Percentiles rank a stretch among this genome's conserved stretches.
These are phyloP conservation scores for Suhomyces sp. DNA, from an alignment of 805 yeast species.

Conservation along the genomic window DNA sequence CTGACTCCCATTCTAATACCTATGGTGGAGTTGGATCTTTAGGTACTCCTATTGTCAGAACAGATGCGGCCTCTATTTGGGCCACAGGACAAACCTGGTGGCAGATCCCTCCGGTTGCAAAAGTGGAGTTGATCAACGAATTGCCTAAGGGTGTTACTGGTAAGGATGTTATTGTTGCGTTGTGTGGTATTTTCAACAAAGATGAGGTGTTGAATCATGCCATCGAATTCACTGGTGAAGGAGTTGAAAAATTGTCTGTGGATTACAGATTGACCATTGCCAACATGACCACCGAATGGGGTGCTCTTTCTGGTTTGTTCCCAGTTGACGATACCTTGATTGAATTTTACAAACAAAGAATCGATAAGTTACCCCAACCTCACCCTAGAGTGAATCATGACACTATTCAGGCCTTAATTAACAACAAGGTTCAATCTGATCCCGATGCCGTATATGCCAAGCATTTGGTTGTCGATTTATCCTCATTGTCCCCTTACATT, in stretches of 20 bases:
- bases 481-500: slow-evolving; percentile 79
- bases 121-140: slow-evolving; percentile 79
- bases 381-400: slow-evolving; percentile 80
- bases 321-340: slow-evolving; percentile 86
- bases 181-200: slow-evolving; percentile 89
- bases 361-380: slow-evolving; percentile 60
- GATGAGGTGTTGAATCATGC: slow-evolving; percentile 94
- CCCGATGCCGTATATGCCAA: slow-evolving; percentile 84
- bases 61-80: slow-evolving; percentile 99
- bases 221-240: slow-evolving; percentile 88
- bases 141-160: slow-evolving; percentile 90
- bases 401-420: slow-evolving; percentile 54
- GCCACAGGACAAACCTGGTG: slow-evolving; percentile 99
- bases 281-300: slow-evolving; percentile 99
- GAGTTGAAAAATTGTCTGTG: slow-evolving; percentile 63
- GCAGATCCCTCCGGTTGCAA: slow-evolving; percentile 99
- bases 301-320: slow-evolving; percentile 94
- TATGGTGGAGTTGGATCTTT: slow-evolving; percentile 95
- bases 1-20: slow-evolving; percentile 96
- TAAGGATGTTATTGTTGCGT: slow-evolving; percentile 93
- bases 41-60: slow-evolving; percentile 97
- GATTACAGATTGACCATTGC: slow-evolving; percentile 92
- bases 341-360: slow-evolving; percentile 64
- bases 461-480: slow-evolving; percentile 75
- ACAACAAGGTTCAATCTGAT: slow-evolving; percentile 56